These are phyloP conservation scores for Septoria petroselini DNA, from an alignment of 2,329 filamentous ascomycete species.

Conservation along the genomic window DNA sequence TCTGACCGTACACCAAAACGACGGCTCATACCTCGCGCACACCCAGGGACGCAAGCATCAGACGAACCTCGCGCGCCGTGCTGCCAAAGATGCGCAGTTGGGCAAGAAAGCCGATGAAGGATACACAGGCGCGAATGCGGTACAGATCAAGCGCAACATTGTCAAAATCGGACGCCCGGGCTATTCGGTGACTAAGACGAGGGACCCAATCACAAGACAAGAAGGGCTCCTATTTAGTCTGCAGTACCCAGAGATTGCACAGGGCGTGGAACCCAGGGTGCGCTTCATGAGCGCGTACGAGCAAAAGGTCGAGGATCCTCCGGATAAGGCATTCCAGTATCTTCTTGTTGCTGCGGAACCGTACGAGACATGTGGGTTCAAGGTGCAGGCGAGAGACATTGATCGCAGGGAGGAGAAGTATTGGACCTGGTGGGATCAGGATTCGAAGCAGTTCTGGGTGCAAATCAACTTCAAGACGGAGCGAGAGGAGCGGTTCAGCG, in stretches of 20 bases:
- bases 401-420: slow-evolving; percentile 85
- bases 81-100: slow-evolving; percentile 91
- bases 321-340: slow-evolving; percentile 93
- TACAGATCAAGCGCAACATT: slow-evolving; percentile 68
- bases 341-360: slow-evolving; percentile 92
- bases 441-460: slow-evolving; percentile 95
- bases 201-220: slow-evolving; percentile 84
- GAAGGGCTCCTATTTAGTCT: slow-evolving; percentile 92
- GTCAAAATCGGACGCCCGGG: slow-evolving; percentile 95
- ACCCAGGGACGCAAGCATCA: slow-evolving; percentile 99
- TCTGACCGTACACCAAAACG: slow-evolving; percentile 96
- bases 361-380: slow-evolving; percentile 96
- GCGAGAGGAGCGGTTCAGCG: slow-evolving; percentile 81
- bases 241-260: slow-evolving; percentile 85
- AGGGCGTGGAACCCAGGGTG: slow-evolving; percentile 73
- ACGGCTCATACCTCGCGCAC: slow-evolving; percentile 97
- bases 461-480: slow-evolving; percentile 99
- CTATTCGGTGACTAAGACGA: slow-evolving; percentile 96
- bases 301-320: slow-evolving; percentile 87
- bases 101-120: slow-evolving; percentile 60
- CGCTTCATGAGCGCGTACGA: slow-evolving; percentile 98
- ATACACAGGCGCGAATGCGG: slow-evolving; percentile 72
- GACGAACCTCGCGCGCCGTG: slow-evolving; percentile 92
- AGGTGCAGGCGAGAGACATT: slow-evolving; percentile 88
- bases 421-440: slow-evolving; percentile 93